Conservation (phyloP, 345 rosid species). For the Acer campestre region DNA sequence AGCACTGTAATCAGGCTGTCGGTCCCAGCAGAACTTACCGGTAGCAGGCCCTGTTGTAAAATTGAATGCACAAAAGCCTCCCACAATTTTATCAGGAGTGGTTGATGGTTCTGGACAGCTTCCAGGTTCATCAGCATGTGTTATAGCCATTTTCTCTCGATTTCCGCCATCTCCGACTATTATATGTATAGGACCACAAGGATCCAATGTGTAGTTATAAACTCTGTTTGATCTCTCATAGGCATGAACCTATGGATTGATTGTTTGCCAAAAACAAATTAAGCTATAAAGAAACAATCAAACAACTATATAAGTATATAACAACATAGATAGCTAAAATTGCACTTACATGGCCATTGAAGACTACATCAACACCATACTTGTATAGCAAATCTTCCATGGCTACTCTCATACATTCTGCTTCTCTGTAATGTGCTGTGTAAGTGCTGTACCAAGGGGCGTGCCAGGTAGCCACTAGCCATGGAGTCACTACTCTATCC, state of each 20-base stretch:
- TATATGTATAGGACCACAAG: constrained; percentile 78
- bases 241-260: constrained; percentile 70
- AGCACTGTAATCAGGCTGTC: constrained; percentile 65
- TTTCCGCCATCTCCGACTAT: constrained; percentile 81
- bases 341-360: constrained; percentile 72
- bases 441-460: constrained; percentile 92
- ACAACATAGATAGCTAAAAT: too few relatives aligned
- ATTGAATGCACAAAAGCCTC: constrained; percentile 64
- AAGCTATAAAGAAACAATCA: neutral
- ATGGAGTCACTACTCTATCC: constrained; percentile 73
- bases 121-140: constrained; percentile 82
- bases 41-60: constrained; percentile 66
- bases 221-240: constrained; percentile 93
- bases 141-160: constrained; percentile 62
- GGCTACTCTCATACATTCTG: constrained; percentile 81
- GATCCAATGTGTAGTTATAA: constrained; percentile 78
- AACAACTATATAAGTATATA: neutral
- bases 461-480: constrained; percentile 87
- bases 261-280: neutral
- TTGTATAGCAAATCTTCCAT: constrained; percentile 79
- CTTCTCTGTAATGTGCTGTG: constrained; percentile 79
- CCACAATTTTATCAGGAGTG: constrained; percentile 51
- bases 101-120: constrained; percentile 66
- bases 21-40: constrained; percentile 68
- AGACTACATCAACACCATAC: constrained; percentile 72